Evolutionary conservation across 75 land plant genomes (phyloP), one percentile per base, ranked within the genome.

Genomic region (Picea glauca): DNA sequence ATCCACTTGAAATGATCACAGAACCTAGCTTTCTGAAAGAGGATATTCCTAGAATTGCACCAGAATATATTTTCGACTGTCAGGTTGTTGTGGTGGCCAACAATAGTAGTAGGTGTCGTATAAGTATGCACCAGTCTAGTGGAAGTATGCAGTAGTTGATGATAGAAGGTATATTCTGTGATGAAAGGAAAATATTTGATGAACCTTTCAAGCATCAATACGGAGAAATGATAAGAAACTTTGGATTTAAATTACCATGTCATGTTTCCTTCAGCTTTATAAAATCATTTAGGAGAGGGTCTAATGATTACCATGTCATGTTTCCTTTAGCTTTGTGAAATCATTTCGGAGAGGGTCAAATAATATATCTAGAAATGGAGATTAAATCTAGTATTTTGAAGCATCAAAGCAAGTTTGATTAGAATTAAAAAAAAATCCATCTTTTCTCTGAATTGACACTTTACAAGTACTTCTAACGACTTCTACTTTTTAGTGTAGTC

Each of bases 101-200:
- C 56, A 13, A 31, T 58, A 58, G 1, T 58, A 75, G 60, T 57
- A 60, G 30, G 58, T 58, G 20, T 26, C 57, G 59, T 75, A 50
- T 26, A 54, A 57, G 60, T 30, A 32, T 75, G 76, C 58, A n/a
- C 38, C 76, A 23, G 13, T 26, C 56, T 54, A 23, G 57, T 58
- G 33, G 26, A 2, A 15, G 60, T 58, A 57, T 54, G 76, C 60
- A 21, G 31, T 23, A 75, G 31, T 57, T 60, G 15, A 26, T 58
- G n/a, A 54, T 33, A 75, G 60, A 57, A 58, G 59, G 35, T 57
- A 17, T 31, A 26, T 57, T 26, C 17, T 14, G 59, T 75, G 23
- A 75, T 30, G 76, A 75, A 58, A 58, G 58, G n/a, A 75, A 58
- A 13, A 2, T 58, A 26, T 56, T 75, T 58, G 76, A 58, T 57